A percentile compares a stretch with the other conserved stretches of the same genome.
These are phyloP conservation scores for Podila clonocystis DNA, from an alignment of 192 early-diverging fungal genomes.

Conservation along the genomic window DNA sequence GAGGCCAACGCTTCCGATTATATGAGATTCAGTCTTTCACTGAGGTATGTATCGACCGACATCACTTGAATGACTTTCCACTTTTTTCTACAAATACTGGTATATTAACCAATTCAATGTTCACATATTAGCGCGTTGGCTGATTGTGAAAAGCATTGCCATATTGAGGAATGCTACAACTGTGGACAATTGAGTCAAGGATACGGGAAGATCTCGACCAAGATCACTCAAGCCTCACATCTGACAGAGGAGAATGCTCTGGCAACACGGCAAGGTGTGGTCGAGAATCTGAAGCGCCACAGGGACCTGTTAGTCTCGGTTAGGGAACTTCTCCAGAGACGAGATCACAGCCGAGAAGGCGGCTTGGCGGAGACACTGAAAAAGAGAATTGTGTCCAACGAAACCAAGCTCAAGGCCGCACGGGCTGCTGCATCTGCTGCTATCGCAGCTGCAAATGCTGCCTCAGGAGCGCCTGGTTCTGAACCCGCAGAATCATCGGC, in stretches of 20 bases:
- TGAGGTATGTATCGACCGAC: conserved; percentile 57
- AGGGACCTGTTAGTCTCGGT: conserved; percentile 72
- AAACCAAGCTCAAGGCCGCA: conserved; percentile 58
- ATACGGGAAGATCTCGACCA: conserved; percentile 56
- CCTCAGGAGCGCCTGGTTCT: conserved; percentile 45
- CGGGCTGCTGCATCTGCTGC: conserved; percentile 47
- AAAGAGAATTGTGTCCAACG: conserved; percentile 62
- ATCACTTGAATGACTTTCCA: conserved; percentile 1
- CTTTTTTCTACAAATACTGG: background rate
- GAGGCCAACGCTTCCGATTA: conserved; percentile 73
- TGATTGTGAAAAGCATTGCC: conserved; percentile 64
- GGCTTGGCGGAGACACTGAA: conserved; percentile 59
- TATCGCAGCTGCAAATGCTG: conserved; percentile 23
- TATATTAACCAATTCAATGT: no score
- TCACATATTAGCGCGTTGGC: conserved; percentile 55
- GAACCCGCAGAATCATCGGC: conserved; percentile 27
- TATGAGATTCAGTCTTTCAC: conserved; percentile 62
- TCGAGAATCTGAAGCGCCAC: conserved; percentile 71
- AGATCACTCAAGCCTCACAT: conserved; percentile 53
- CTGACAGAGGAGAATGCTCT: conserved; percentile 55
- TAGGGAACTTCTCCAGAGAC: conserved; percentile 65
- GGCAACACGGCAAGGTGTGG: conserved; percentile 56
- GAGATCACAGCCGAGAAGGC: conserved; percentile 56
- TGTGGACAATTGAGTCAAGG: conserved; percentile 64
- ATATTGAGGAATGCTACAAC: conserved; percentile 63